Percentiles rank a stretch among this genome's conserved stretches.
These are phyloP conservation scores for Macrolepiota fuliginosa DNA, from an alignment of 768 basidiomycete genomes.

Conservation along the genomic window DNA sequence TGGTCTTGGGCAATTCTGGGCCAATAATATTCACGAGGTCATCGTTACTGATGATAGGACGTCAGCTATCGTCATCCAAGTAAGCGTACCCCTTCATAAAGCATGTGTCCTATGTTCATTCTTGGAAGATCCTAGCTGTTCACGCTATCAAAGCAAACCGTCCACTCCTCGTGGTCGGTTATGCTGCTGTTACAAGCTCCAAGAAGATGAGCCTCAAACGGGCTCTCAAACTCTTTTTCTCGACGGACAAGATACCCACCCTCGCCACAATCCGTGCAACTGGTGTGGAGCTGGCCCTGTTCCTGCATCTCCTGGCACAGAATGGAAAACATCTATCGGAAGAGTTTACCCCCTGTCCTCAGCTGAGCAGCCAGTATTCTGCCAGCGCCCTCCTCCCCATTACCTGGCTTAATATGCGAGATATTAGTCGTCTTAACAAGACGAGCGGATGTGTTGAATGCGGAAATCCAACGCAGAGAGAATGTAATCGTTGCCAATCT, in stretches of 20 bases:
- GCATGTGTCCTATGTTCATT: background rate
- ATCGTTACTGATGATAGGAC: no score
- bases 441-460: slow-evolving; percentile 13
- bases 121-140: slow-evolving; percentile 21
- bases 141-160: slow-evolving; percentile 19
- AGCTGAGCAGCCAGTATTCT: slow-evolving; percentile 2
- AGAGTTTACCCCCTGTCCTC: slow-evolving; percentile 22
- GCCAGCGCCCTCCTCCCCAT: slow-evolving; percentile 34
- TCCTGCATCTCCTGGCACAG: slow-evolving; percentile 26
- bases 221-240: slow-evolving; percentile 13
- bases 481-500: slow-evolving; percentile 22
- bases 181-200: slow-evolving; percentile 22
- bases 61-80: no score
- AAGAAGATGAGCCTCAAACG: slow-evolving; percentile 16
- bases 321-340: slow-evolving; percentile 30
- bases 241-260: background rate
- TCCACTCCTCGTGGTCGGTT: slow-evolving; percentile 25
- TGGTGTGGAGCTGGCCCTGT: slow-evolving; percentile 21
- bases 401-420: slow-evolving; percentile 30
- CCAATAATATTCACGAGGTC: no score
- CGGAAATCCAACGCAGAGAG: background rate
- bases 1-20: no score
- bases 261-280: slow-evolving; percentile 15
- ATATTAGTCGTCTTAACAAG: slow-evolving; percentile 29
- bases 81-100: background rate